phyloP scores from a whole-genome alignment of 2,329 filamentous ascomycete species.

The Pezicula neosporulosa region DNA sequence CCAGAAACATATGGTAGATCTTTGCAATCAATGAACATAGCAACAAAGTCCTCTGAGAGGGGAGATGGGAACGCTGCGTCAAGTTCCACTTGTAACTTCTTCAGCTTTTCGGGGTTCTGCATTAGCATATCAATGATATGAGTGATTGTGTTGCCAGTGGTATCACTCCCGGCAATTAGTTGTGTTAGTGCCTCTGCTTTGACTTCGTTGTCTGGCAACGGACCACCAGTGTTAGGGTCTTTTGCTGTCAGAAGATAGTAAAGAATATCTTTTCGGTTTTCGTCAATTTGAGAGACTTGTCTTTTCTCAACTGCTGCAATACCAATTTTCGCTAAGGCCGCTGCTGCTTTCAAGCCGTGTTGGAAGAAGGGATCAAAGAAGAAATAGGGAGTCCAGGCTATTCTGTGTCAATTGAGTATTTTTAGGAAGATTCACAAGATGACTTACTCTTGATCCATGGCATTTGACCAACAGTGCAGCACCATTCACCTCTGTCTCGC shows the following conservation, averaged over 20 bases:
- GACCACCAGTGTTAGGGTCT: conserved; percentile 38
- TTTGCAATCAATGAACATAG: neutral
- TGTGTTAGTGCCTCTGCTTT: conserved; percentile 85
- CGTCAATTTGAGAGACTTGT: neutral
- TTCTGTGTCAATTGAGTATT: neutral
- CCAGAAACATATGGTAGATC: neutral
- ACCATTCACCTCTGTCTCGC: neutral
- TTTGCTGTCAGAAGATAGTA: neutral
- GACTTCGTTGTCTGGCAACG: conserved; percentile 72
- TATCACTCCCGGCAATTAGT: conserved; percentile 74
- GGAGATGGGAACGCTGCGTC: conserved; percentile 61
- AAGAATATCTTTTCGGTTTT: neutral
- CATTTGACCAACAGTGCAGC: neutral
- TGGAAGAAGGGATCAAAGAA: neutral
- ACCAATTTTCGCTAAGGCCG: neutral
- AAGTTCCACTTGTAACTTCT: conserved; percentile 68
- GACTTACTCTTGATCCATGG: neutral
- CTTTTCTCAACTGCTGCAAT: neutral
- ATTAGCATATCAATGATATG: conserved; percentile 71
- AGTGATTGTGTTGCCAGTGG: conserved; percentile 64
- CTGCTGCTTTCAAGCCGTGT: neutral
- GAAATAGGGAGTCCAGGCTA: neutral
- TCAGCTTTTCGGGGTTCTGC: conserved; percentile 62
- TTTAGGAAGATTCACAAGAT: neutral
- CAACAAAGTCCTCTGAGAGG: neutral